phyloP scores from a whole-genome alignment of 805 yeast genomes.

The Metschnikowia koreensis region DNA sequence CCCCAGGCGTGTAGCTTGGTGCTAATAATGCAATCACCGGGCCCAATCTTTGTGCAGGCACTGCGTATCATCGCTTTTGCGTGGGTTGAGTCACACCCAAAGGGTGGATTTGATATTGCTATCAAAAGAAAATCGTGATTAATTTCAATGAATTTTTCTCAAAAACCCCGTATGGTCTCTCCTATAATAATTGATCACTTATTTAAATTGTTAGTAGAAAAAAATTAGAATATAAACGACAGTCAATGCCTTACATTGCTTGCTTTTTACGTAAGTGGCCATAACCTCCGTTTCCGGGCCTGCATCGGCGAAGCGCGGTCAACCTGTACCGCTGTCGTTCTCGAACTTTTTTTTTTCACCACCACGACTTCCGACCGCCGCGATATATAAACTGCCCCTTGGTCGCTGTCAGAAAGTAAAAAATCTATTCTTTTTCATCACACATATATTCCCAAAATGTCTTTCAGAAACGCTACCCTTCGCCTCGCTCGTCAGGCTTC shows the following conservation, averaged over 20 bases:
- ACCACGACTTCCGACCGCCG: conserved; percentile 6
- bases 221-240: too few species aligned
- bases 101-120: not conserved
- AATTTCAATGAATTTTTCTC: not conserved
- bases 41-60: too few species aligned
- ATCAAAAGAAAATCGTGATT: not conserved
- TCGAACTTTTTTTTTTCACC: conserved; percentile 8
- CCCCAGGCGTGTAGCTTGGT: too few species aligned
- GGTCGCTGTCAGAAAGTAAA: not conserved
- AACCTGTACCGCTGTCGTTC: conserved; percentile 1
- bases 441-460: conserved; percentile 27
- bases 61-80: too few species aligned
- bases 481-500: conserved; percentile 49
- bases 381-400: conserved; percentile 9
- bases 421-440: conserved; percentile 4
- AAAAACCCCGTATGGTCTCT: too few species aligned
- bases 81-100: too few species aligned
- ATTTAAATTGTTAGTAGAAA: not conserved
- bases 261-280: not conserved
- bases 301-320: conserved; percentile 13
- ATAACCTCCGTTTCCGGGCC: conserved; percentile 16
- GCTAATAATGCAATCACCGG: too few species aligned
- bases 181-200: too few species aligned
- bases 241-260: too few species aligned
- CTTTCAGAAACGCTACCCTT: conserved; percentile 43